Evolutionary conservation across 208 protist genomes (phyloP).

Genomic region (Phytomonas sp.): DNA sequence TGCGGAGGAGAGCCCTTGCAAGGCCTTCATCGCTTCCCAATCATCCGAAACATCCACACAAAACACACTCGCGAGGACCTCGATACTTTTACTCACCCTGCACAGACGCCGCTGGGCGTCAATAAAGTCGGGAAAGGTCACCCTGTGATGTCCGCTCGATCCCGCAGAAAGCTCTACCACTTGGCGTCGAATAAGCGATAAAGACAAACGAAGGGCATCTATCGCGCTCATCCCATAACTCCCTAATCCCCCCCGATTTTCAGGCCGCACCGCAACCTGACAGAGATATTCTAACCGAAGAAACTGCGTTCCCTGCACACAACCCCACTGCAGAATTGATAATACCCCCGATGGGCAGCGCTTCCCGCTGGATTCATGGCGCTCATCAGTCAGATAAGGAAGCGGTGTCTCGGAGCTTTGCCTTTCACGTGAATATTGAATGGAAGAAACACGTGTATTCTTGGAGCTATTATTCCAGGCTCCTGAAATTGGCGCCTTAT

Average conservation of each 20-base stretch:
- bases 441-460: no score
- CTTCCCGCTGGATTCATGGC: no score
- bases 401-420: no score
- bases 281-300: constrained; percentile 50
- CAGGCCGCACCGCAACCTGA: constrained; percentile 23
- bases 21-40: no score
- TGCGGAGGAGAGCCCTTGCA: no score
- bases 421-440: constrained; percentile 3
- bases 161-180: constrained; percentile 38
- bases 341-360: constrained; percentile 15
- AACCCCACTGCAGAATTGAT: constrained; percentile 58
- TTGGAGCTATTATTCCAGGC: no score
- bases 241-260: constrained; percentile 42
- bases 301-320: constrained; percentile 58
- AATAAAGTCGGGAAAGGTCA: constrained; percentile 52
- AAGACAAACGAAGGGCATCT: constrained; percentile 28
- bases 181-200: constrained; percentile 37
- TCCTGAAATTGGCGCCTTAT: no score
- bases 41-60: constrained; percentile 13
- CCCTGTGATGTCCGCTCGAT: constrained; percentile 30
- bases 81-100: constrained; percentile 27
- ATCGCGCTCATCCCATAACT: constrained; percentile 67
- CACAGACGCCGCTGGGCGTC: constrained; percentile 37
- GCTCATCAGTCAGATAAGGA: no score
- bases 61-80: constrained; percentile 47